Base-by-base conservation (phyloP, 2,329 filamentous ascomycete species). In the Aureobasidium musti region DNA sequence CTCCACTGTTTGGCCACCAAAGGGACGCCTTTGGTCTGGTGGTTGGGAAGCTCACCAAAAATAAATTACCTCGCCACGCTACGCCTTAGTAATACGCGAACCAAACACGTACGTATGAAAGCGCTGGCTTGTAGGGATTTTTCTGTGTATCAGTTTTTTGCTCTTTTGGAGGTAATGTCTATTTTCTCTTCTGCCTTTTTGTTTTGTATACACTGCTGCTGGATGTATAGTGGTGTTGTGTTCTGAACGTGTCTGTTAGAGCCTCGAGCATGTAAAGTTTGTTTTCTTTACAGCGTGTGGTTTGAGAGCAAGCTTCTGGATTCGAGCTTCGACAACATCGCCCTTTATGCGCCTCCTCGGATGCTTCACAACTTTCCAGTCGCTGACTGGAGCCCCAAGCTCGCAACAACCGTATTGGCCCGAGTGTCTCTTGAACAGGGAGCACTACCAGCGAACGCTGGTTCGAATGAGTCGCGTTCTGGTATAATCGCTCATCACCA, bases 41-140 rank as follows among this genome's bases (percentile, higher is more conserved):
- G 53, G 37, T 41, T 43, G 37, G 52, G 53, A 43, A 43, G 53
- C 53, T 57, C 37, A 41, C 50, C 8, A 57, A 43, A 57, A 43
- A 30, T n/a, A n/a, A 37, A 56, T 21, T 35, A 54, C n/a, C 52
- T 10, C 0, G 14, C 28, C 17, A 33, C 8, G 26, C 28, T 28
- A 33, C 28, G 49, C 28, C 14, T 10, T 14, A 57, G 53, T 28
- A 43, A 43, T n/a, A 57, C 8, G 35, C 37, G 37, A 13, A 30
- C 53, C 53, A 57, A 41, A 43, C 37, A 13, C 37, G 49, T n/a
- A 14, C n/a, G 37, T 30, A 28, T 39, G 21, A 57, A 52, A 21
- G 35, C 53, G 23, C 17, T 28, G 21, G 35, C 35, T 37, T 3
- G 53, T 41, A 8, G 14, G 23, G 37, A 26, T 35, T 57, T 43